phyloP scores from a whole-genome alignment of 352 stramenopile genomes.

The Aphanomyces cochlioides region DNA sequence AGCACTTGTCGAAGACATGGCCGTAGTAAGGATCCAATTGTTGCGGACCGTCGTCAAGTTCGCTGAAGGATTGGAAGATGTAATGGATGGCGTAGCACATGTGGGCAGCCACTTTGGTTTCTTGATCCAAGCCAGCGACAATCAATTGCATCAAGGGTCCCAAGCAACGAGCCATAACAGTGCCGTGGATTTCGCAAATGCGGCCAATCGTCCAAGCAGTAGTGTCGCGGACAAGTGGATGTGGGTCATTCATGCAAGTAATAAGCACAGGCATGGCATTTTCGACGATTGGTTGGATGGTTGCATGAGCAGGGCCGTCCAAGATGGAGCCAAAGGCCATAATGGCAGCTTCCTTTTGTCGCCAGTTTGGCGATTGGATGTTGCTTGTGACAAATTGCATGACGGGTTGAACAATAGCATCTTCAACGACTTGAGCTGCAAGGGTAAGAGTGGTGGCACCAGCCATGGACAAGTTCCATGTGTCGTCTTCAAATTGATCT shows the following conservation, averaged over 20 bases:
- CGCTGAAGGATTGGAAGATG: constrained; percentile 91
- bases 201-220: constrained; percentile 94
- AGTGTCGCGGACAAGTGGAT: constrained; percentile 93
- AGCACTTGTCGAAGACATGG: constrained; percentile 89
- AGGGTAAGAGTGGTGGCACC: constrained; percentile 90
- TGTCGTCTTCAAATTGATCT: constrained; percentile 91
- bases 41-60: constrained; percentile 57
- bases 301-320: constrained; percentile 87
- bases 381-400: constrained; percentile 94
- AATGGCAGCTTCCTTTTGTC: constrained; percentile 92
- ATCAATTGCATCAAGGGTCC: constrained; percentile 80
- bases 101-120: constrained; percentile 91
- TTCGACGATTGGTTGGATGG: constrained; percentile 89
- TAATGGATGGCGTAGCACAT: constrained; percentile 97
- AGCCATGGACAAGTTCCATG: constrained; percentile 93
- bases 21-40: constrained; percentile 92
- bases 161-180: constrained; percentile 72
- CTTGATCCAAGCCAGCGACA: constrained; percentile 75
- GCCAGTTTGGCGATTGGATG: constrained; percentile 94
- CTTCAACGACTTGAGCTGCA: constrained; percentile 90
- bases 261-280: constrained; percentile 93
- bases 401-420: constrained; percentile 87
- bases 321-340: constrained; percentile 97
- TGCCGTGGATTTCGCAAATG: constrained; percentile 93
- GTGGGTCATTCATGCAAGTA: constrained; percentile 85